Evolutionary conservation across 495 filamentous ascomycete species (phyloP), one percentile per base, ranked within the genome.

Genomic region (Penicillium cataractarum): DNA sequence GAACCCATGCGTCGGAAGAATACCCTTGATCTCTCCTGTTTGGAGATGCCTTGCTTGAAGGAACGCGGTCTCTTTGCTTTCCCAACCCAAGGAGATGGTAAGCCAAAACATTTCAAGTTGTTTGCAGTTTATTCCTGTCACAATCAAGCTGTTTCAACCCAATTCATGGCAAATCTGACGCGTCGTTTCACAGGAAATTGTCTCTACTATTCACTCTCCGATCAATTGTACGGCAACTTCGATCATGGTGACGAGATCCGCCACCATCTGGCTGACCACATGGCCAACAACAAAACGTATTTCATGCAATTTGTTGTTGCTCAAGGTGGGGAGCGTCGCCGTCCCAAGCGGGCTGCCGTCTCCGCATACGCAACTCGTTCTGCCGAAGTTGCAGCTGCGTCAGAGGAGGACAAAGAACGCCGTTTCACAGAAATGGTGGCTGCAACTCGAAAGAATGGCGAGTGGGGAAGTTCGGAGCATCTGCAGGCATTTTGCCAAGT

Each of bases 161-260:
- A n/a, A 27, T 33, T 32, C 21, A 33, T 6, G 4, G 17, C 33
- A 53, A 67, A 39, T 63, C 64, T 72, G 58, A 64, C 70, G 57
- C 65, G 55, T 73, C 65, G 52, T 57, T 66, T 22, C 15, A 64
- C 51, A 90, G 88, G 88, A 39, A 90, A 92, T 74, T 92, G 90
- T 71, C 83, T 92, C 31, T 92, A 92, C 72, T 88, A 91, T 72
- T 89, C 90, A 46, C 80, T 92, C 33, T 89, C 87, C 57, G 90
- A 92, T 68, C 90, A 92, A 79, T 68, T 92, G 52, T 89, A 86
- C 65, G 90, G 87, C 39, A 74, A 85, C 63, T 87, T 89, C 67
- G 73, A 75, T 64, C 74, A 83, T 55, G 85, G 86, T 63, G 66
- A 73, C 17, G 77, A 82, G 55, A 87, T 92, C 62, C 90, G 90